Conservation (phyloP, 164 flowering plant species). For the Buxus sempervirens region DNA sequence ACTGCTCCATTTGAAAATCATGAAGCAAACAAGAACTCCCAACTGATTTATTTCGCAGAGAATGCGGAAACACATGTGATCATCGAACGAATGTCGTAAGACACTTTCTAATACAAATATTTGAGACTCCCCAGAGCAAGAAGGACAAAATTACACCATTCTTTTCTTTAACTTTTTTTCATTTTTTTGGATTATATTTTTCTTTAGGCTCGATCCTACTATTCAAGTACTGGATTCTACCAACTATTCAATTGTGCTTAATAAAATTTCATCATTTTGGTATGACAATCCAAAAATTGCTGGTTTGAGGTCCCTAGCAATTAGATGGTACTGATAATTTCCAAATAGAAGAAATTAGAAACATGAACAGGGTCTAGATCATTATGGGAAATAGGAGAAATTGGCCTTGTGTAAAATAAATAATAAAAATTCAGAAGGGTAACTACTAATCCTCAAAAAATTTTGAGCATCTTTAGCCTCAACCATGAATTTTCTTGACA, state of each 20-base stretch:
- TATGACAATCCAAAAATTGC: not conserved
- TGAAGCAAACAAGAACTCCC: conserved; percentile 47
- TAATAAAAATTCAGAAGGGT: not conserved
- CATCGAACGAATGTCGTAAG: not conserved
- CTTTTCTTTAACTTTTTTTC: conserved; percentile 10
- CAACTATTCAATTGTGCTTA: not conserved
- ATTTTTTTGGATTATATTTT: not conserved
- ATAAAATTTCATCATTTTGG: too few species aligned
- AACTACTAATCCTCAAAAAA: not conserved
- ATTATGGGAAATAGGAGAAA: too few species aligned
- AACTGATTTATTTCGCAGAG: conserved; percentile 20
- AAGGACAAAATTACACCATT: conserved; percentile 14
- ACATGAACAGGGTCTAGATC: too few species aligned
- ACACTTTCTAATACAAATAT: conserved; percentile 12
- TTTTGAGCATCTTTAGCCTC: not conserved
- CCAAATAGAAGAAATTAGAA: too few species aligned
- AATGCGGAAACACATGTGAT: conserved; percentile 31
- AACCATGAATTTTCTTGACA: not conserved
- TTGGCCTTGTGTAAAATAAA: too few species aligned
- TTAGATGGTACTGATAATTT: not conserved
- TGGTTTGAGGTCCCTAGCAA: not conserved
- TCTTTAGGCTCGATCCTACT: not conserved
- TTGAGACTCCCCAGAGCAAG: conserved; percentile 20
- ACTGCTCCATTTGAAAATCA: conserved; percentile 66
- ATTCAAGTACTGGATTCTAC: not conserved